phyloP scores from a whole-genome alignment of 345 rosid genomes.

The Syzygium grande region DNA sequence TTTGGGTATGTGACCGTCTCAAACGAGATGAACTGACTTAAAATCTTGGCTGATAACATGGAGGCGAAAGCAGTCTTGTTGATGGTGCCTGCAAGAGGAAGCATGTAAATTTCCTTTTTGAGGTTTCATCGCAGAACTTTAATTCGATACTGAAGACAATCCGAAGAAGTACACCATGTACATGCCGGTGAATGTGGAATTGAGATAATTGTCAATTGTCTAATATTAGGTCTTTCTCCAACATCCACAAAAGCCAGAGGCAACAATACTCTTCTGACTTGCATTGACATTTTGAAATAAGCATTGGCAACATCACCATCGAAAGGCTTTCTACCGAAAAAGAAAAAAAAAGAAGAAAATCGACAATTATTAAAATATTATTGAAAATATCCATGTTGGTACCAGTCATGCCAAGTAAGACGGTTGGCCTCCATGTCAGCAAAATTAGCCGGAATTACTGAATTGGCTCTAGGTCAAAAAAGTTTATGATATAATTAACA shows the following conservation, averaged over 20 bases:
- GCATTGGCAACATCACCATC: background rate
- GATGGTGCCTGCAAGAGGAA: constrained; percentile 45
- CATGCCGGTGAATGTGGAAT: background rate
- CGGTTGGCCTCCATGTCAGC: too few species aligned
- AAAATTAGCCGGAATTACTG: too few species aligned
- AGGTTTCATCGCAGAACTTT: background rate
- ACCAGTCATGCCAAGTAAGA: too few species aligned
- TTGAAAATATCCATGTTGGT: too few species aligned
- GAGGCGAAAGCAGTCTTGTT: constrained; percentile 68
- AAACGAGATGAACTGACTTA: constrained; percentile 47
- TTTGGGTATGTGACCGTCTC: too few species aligned
- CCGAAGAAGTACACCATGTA: background rate
- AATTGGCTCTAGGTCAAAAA: too few species aligned
- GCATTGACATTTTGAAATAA: background rate
- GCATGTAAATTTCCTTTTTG: background rate
- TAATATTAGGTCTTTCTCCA: background rate
- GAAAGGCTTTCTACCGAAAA: background rate
- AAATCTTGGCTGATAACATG: constrained; percentile 96
- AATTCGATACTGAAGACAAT: background rate
- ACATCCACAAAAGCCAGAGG: background rate
- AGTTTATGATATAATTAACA: too few species aligned
- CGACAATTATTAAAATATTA: too few species aligned
- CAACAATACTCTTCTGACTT: background rate
- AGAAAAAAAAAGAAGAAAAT: too few species aligned
- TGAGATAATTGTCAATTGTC: background rate